A percentile compares a stretch with the other conserved stretches of the same genome.
phyloP scores from a whole-genome alignment of 2,329 filamentous ascomycete genomes.

The Penicillium frequentans region DNA sequence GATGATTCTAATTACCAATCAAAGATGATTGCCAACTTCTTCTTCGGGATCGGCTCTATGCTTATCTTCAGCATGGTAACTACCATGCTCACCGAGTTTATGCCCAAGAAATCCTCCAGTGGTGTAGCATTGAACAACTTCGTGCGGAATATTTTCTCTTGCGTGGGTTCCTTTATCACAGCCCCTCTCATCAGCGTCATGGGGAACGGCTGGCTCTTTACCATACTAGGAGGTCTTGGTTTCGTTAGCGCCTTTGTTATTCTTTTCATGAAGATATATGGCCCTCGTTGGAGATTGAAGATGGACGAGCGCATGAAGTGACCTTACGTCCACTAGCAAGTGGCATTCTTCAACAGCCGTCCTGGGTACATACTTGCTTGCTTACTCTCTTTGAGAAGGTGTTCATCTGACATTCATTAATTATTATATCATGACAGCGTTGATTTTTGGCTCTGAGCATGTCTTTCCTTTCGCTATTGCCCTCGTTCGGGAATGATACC shows the following conservation, averaged over 20 bases:
- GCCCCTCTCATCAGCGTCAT: constrained; percentile 70
- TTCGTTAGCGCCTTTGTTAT: constrained; percentile 61
- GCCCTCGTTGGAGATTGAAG: constrained; percentile 61
- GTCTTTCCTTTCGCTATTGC: background rate
- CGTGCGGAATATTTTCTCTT: constrained; percentile 74
- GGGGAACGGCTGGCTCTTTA: constrained; percentile 76
- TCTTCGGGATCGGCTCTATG: constrained; percentile 78
- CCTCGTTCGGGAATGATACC: background rate
- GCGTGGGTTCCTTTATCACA: constrained; percentile 67
- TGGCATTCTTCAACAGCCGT: background rate
- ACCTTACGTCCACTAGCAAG: background rate
- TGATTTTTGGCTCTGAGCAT: background rate
- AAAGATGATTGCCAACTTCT: constrained; percentile 63
- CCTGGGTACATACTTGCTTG: background rate
- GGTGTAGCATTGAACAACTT: constrained; percentile 83
- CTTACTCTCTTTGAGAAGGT: background rate
- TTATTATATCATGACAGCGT: background rate
- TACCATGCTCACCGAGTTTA: constrained; percentile 84
- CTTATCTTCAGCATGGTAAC: constrained; percentile 72
- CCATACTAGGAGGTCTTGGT: constrained; percentile 57
- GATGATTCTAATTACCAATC: constrained; percentile 3
- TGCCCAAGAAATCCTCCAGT: constrained; percentile 67
- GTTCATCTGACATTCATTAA: background rate
- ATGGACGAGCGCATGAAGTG: constrained; percentile 52
- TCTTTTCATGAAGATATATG: constrained; percentile 61